Percentiles rank a stretch among this genome's conserved stretches.
phyloP scores from a whole-genome alignment of 495 filamentous ascomycete genomes.

The Neurospora sp. region DNA sequence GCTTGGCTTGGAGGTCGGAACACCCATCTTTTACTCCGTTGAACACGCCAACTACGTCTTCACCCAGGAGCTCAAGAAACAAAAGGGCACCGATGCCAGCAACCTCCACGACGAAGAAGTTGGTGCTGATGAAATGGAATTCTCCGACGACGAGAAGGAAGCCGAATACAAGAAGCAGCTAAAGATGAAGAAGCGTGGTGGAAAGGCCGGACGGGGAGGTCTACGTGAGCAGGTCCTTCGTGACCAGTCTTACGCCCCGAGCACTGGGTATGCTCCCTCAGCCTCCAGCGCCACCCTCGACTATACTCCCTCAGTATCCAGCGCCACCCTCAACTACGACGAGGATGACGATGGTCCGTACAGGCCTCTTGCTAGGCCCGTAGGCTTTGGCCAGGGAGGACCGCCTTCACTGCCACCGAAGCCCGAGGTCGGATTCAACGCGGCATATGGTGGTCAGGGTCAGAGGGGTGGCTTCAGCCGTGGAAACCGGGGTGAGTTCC shows the following conservation, averaged over 20 bases:
- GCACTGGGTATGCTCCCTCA: conserved; percentile 3
- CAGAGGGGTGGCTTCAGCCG: conserved; percentile 22
- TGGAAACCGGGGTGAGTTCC: conserved; percentile 28
- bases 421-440: conserved; percentile 8
- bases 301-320: conserved; percentile 3
- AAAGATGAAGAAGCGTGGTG: conserved; percentile 51
- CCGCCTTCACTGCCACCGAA: conserved; percentile 28
- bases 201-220: conserved; percentile 21
- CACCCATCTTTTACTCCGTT: conserved; percentile 65
- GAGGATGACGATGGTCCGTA: conserved; percentile 61
- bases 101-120: conserved; percentile 91
- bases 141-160: conserved; percentile 93
- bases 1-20: conserved; percentile 52
- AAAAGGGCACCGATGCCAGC: conserved; percentile 84
- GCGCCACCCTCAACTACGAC: conserved; percentile 34
- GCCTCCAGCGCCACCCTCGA: conserved; percentile 23
- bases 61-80: conserved; percentile 61
- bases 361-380: conserved; percentile 56
- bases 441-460: conserved; percentile 9
- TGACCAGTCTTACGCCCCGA: neutral
- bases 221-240: conserved; percentile 6
- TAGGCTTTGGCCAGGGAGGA: conserved; percentile 37
- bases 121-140: conserved; percentile 77
- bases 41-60: conserved; percentile 70
- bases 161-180: conserved; percentile 59